Evolutionary conservation across 345 rosid genomes (phyloP).

Genomic region (Arabis hirsuta): DNA sequence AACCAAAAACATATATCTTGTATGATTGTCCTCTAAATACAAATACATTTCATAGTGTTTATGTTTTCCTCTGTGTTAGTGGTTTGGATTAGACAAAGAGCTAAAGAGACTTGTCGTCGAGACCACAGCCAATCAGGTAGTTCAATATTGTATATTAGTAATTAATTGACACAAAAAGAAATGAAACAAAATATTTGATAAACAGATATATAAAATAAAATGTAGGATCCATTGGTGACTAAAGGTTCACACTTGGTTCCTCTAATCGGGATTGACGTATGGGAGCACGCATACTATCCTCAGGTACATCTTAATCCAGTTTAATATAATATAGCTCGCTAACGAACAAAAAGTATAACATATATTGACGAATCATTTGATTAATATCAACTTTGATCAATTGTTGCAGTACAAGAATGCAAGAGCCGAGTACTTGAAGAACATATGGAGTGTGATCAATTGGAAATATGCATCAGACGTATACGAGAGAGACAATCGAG

Average conservation of each 20-base stretch:
- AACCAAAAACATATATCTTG: no score
- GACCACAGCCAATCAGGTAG: constrained; percentile 89
- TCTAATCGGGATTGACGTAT: constrained; percentile 87
- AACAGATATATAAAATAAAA: not conserved
- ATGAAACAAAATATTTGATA: not conserved
- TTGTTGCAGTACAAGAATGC: constrained; percentile 82
- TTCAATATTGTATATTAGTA: not conserved
- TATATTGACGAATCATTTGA: not conserved
- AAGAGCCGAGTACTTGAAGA: constrained; percentile 83
- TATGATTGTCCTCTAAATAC: not conserved
- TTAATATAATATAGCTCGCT: not conserved
- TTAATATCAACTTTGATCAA: not conserved
- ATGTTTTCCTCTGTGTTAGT: constrained; percentile 46
- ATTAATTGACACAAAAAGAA: not conserved
- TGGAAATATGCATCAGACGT: constrained; percentile 79
- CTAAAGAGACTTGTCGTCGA: constrained; percentile 84
- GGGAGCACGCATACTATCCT: constrained; percentile 98
- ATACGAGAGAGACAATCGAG: constrained; percentile 48
- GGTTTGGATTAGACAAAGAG: constrained; percentile 90
- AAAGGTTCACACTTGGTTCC: constrained; percentile 76
- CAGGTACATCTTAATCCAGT: constrained; percentile 55
- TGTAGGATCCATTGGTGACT: constrained; percentile 87
- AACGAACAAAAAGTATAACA: not conserved
- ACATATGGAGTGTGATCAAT: constrained; percentile 88
- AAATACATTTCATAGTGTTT: not conserved